A percentile compares a stretch with the other conserved stretches of the same genome.
Evolutionary conservation across 2,329 filamentous ascomycete genomes (phyloP).

Genomic region (Tolypocladium tundrense): DNA sequence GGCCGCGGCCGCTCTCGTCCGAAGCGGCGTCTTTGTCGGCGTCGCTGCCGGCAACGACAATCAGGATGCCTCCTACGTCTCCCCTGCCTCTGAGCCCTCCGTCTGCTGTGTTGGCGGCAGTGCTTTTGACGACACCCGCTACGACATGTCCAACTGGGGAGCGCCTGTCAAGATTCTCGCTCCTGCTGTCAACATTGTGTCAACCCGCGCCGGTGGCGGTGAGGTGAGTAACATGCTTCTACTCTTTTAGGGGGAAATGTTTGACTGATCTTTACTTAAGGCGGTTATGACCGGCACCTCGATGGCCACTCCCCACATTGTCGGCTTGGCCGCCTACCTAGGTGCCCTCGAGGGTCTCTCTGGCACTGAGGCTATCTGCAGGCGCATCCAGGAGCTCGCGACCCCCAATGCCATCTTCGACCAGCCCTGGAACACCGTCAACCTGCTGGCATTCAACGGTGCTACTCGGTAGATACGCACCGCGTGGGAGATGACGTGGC

Average conservation of each 20-base stretch:
- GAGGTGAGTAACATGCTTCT: slow-evolving; percentile 10
- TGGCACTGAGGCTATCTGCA: slow-evolving; percentile 33
- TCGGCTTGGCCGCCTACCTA: slow-evolving; percentile 22
- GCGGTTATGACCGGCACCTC: slow-evolving; percentile 34
- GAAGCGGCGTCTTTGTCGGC: slow-evolving; percentile 34
- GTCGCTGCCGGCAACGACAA: slow-evolving; percentile 41
- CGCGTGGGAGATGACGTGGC: neutral
- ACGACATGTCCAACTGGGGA: slow-evolving; percentile 38
- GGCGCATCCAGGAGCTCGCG: slow-evolving; percentile 31
- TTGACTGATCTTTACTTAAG: neutral
- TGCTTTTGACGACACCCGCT: slow-evolving; percentile 19
- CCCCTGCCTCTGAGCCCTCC: slow-evolving; percentile 29
- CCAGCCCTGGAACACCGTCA: slow-evolving; percentile 30
- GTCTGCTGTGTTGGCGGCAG: slow-evolving; percentile 38
- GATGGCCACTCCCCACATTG: slow-evolving; percentile 35
- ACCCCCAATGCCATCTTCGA: slow-evolving; percentile 27
- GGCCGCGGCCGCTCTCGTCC: slow-evolving; percentile 30
- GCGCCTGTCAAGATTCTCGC: slow-evolving; percentile 33
- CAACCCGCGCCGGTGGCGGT: slow-evolving; percentile 29
- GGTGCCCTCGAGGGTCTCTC: slow-evolving; percentile 7
- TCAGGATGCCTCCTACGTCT: slow-evolving; percentile 26
- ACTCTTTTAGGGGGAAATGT: neutral
- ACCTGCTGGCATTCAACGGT: slow-evolving; percentile 44
- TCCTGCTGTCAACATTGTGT: slow-evolving; percentile 30
- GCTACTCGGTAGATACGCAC: neutral